Evolutionary conservation across 148 eudicot species (phyloP), one percentile per base, ranked within the genome.

Genomic region (Spergularia marina): DNA sequence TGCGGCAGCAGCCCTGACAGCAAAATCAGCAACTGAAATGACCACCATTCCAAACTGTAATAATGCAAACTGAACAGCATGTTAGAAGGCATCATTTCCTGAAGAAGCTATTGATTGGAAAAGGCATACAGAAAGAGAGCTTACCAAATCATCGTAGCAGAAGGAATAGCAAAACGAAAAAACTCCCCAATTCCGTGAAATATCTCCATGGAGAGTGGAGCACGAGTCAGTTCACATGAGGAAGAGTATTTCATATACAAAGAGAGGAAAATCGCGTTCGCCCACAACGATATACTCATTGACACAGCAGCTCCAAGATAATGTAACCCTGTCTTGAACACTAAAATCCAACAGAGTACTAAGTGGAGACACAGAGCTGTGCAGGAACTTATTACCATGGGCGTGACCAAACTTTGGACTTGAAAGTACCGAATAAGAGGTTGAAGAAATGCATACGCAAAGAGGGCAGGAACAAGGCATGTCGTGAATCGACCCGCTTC

Each of bases 41-140:
- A 91, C 98, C 98, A 93, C 92, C 94, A 93, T 71, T 87, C 90
- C 44, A 93, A 80, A 69, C 97, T 93, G 68, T 78, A 89, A 73
- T 51, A 17, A 77, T 12, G 18, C 52, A 56, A 80, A 25, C 40
- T 30, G 10, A 54, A 62, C 6, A 53, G 23, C 58, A 73, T 54
- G 68, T 55, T 23, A 71, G 59, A 53, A 41, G 44, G 41, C 23
- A 67, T n/a, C 34, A 5, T 14, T 41, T 16, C 44, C 13, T 34
- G 36, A 39, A 36, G 49, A 17, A 13, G 14, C 16, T 36, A 30
- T 30, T 30, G 21, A 65, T 59, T 34, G 52, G 14, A 6, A 68
- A 21, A 10, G 49, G 58, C 53, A 8, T 30, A 30, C 36, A 30
- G n/a, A 55, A 7, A 44, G 10, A 11, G n/a, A 21, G 20, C 54